Conservation (phyloP, 768 basidiomycete genomes). For the Phanerochaete carnosa region DNA sequence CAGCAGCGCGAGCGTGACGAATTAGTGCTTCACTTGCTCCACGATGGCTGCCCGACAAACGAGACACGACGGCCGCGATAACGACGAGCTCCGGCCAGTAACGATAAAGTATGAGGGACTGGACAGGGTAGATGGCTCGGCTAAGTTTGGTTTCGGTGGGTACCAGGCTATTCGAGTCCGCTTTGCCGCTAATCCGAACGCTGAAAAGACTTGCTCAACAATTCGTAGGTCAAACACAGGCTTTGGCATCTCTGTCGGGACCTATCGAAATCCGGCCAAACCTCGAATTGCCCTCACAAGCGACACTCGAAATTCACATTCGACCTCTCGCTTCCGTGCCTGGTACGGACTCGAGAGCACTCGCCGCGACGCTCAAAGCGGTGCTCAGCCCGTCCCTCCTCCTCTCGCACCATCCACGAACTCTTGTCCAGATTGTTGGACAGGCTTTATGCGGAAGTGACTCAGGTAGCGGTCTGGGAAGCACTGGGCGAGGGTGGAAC, state of each 20-base stretch:
- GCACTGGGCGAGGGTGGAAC: conserved; percentile 26
- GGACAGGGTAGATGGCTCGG: conserved; percentile 75
- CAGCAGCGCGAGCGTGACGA: neutral
- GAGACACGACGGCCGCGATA: conserved; percentile 31
- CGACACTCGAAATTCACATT: conserved; percentile 71
- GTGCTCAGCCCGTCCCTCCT: conserved; percentile 60
- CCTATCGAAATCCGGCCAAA: conserved; percentile 75
- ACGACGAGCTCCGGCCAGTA: conserved; percentile 34
- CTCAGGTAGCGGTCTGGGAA: conserved; percentile 21
- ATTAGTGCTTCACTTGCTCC: neutral
- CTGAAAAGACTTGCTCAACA: conserved; percentile 27
- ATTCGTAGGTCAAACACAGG: conserved; percentile 36
- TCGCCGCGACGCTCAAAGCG: conserved; percentile 50
- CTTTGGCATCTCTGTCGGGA: conserved; percentile 73
- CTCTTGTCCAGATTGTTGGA: conserved; percentile 74
- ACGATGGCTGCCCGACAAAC: neutral
- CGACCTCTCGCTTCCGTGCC: conserved; percentile 69
- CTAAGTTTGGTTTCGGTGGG: conserved; percentile 64
- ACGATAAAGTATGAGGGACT: conserved; percentile 54
- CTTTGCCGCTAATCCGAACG: conserved; percentile 7
- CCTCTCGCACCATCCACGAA: conserved; percentile 65
- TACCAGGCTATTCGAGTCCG: conserved; percentile 3
- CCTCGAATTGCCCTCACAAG: conserved; percentile 65
- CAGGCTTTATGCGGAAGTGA: conserved; percentile 47
- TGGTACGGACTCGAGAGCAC: conserved; percentile 63